Evolutionary conservation across 495 filamentous ascomycete species (phyloP), one percentile per base, ranked within the genome.

Genomic region (Penicillium diatomitis): DNA sequence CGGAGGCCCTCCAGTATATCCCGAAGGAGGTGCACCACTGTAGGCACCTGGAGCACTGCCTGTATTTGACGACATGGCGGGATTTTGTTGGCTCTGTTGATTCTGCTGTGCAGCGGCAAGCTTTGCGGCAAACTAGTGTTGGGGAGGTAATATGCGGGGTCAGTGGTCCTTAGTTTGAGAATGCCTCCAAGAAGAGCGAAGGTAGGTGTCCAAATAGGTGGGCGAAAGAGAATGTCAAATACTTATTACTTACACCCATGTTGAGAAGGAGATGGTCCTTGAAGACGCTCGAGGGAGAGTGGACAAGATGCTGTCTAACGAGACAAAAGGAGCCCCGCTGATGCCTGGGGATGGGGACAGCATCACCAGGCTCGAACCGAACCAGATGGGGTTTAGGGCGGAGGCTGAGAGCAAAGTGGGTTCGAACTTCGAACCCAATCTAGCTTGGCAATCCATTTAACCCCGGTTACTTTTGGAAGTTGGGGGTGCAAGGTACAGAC

Each of bases 1-100:
- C 60, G 70, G 67, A 20, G 69, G 69, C 3, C 71, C 71, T 33
- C 71, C 71, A 20, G 69, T 65, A 38, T 72, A 72, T 30, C 69
- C 67, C n/a, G 67, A 36, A 7, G 70, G 68, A 49, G 69, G 63
- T 34, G 66, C 66, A 30, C 66, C 69, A 38, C 57, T 60, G 42
- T 72, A 70, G 8, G 60, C 58, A 36, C 65, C 64, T 3, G 60
- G 54, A 31, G 46, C 2, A 20, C 20, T 56, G 37, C 52, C 40
- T 49, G 56, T 40, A 12, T 48, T 58, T 5, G 51, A 34, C 46
- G 32, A 41, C 46, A 46, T 44, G 34, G 42, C 30, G n/a, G 38
- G 43, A 30, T 34, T 59, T 9, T 52, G 58, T 27, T 44, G 43
- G 33, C 30, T 59, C n/a, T 52, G 58, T 6, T 49, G 46, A 37